Evolutionary conservation across 176 grass and related monocot species (phyloP).

Genomic region (Paspalum vaginatum): DNA sequence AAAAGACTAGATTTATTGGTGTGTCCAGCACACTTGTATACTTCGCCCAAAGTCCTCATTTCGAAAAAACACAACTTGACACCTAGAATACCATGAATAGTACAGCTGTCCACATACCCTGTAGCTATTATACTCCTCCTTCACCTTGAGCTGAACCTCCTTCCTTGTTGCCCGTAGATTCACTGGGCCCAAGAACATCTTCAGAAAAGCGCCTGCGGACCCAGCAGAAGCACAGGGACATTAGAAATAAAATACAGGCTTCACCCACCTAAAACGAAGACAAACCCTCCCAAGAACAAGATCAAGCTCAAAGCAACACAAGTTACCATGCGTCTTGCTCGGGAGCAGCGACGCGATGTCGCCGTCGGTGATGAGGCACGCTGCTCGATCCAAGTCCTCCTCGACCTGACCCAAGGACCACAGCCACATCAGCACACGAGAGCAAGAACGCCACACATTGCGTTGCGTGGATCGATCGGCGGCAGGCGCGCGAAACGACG

Average conservation of each 20-base stretch:
- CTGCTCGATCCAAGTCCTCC: conserved; percentile 80
- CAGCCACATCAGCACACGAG: conserved; percentile 30
- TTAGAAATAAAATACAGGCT: not conserved
- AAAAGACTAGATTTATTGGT: not conserved
- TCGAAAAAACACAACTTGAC: not conserved
- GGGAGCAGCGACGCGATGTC: conserved; percentile 71
- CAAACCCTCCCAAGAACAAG: not conserved
- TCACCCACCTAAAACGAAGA: not conserved
- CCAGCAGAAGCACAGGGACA: conserved; percentile 1
- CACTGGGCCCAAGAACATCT: conserved; percentile 86
- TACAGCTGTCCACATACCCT: conserved; percentile 62
- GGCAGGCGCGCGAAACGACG: not conserved
- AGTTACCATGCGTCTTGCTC: conserved; percentile 74
- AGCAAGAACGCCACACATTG: not conserved
- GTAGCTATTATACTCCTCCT: conserved; percentile 97
- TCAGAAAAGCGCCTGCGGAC: conserved; percentile 68
- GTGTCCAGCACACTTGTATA: not conserved
- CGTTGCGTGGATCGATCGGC: conserved; percentile 26
- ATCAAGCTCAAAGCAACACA: conserved; percentile 4
- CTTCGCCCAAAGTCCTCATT: not conserved
- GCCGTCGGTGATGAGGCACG: conserved; percentile 70
- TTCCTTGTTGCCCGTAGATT: conserved; percentile 87
- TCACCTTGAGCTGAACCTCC: conserved; percentile 97
- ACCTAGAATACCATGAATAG: conserved; percentile 6
- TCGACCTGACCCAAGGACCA: conserved; percentile 60